Base-by-base conservation (phyloP, 768 basidiomycete species). In the Psilocybe azurescens region DNA sequence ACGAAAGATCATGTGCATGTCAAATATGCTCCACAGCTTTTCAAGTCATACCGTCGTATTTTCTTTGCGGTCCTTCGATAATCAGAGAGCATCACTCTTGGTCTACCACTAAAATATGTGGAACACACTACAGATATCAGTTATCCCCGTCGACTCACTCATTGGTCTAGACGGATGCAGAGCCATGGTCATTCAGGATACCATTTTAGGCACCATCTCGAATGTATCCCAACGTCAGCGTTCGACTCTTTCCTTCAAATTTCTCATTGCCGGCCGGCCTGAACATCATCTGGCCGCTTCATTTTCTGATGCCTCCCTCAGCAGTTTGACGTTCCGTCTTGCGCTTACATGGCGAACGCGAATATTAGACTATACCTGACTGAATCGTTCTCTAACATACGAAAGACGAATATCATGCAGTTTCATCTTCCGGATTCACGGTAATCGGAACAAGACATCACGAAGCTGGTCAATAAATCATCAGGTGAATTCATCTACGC, bases 91-190 rank as follows among this genome's bases (percentile, higher is more conserved):
- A n/a, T n/a, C n/a, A n/a, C n/a, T n/a, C n/a, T n/a, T n/a, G n/a
- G n/a, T n/a, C n/a, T n/a, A n/a, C n/a, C n/a, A n/a, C n/a, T n/a
- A n/a, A n/a, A n/a, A n/a, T n/a, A n/a, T n/a, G n/a, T n/a, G n/a
- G n/a, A n/a, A n/a, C n/a, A n/a, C n/a, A n/a, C n/a, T n/a, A n/a
- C n/a, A n/a, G n/a, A n/a, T n/a, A n/a, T n/a, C n/a, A n/a, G n/a
- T n/a, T n/a, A n/a, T n/a, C n/a, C n/a, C n/a, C n/a, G n/a, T n/a
- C n/a, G n/a, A n/a, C n/a, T n/a, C n/a, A n/a, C n/a, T n/a, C n/a
- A n/a, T n/a, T 60, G 68, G 68, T 3, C 44, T 69, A 14, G 68
- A 70, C 18, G 65, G 67, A 57, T 70, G 69, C 39, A 33, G 30
- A 11, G 59, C 56, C n/a, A 13, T 47, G 11, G 50, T 54, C 1